Evolutionary conservation across 192 early-diverging fungal genomes (phyloP), one percentile per base, ranked within the genome.

Genomic region (Linnemannia exigua): DNA sequence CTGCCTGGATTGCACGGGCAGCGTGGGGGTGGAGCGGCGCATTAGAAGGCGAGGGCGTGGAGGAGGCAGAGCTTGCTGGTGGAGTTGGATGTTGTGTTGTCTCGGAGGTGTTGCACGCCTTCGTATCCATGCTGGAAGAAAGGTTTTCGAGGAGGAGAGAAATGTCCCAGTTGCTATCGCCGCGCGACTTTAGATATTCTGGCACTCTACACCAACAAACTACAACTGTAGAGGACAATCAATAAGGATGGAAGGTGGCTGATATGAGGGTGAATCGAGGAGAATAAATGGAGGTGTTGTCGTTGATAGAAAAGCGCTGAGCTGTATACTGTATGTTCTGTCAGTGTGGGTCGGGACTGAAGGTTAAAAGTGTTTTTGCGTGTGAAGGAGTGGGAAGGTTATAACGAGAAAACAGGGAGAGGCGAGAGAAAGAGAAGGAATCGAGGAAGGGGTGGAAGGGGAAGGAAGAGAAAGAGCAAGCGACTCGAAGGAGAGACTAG

Each of bases 281-380:
- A 31, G 28, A 11, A 33, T 8, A 63, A 63, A 50, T 46, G 12
- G n/a, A 38, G 69, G 69, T n/a, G 38, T 5, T 38, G 44, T 22
- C 37, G 38, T 12, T 7, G 33, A 35, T 16, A 35, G 67, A 12
- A 33, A n/a, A 68, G 67, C n/a, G 67, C 16, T 28, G 33, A 61
- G 38, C 41, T 71, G 69, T 41, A n/a, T 71, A 38, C 69, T 71
- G 69, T 22, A n/a, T 61, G 58, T 61, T 20, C 58, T 17, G 41
- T 44, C 5, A 3, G 41, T 44, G 9, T 3, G 41, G 9, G 41
- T 9, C 9, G 41, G 41, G 9, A 44, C 41, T 44, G 41, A 44
- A 9, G 7, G 31, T 74, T 33, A 5, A 14, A 37, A 5, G 47
- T 50, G 35, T 38, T 28, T 25, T 35, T 66, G 67, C 37, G 22